Base-by-base conservation (phyloP, 345 rosid genomes). In the Gossypium arboreum region DNA sequence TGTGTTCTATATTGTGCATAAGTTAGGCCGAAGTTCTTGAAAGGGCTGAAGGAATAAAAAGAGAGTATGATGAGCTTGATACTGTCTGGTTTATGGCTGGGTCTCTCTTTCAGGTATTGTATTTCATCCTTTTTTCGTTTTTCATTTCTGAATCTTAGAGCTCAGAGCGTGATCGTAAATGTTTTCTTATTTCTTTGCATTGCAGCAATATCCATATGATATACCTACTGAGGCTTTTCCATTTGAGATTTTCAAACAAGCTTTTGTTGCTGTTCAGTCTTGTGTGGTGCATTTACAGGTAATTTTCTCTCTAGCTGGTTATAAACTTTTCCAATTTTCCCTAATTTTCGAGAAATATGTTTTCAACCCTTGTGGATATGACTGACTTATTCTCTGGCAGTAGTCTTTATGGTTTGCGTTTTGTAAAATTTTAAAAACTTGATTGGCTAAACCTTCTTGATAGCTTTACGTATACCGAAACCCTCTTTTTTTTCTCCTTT, bases 61-160 rank as follows among this genome's bases (percentile, higher is more conserved):
- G 97, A 85, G 97, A 94, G 79, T 94, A 92, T 68, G 80, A 86
- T 73, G 98, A 94, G 87, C 97, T 94, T 20, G 98, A 92, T 83
- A 92, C 97, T 50, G 95, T 94, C 75, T 94, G 97, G 98, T 94
- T 94, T 84, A 94, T 94, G 98, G 97, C 97, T 76, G 98, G 98
- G 66, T 94, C 98, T 73, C 85, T 92, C 78, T 94, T 94, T 91
- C 98, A 92, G 97, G 97, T 92, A 79, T 75, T 13, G 58, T 18
- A 50, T 65, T 75, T 39, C 29, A 57, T 50, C 11, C 60, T 43
- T 72, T 71, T 16, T 62, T 64, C 64, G 34, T 69, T 71, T 16
- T 62, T 64, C 61, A 13, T 65, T 34, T 48, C 22, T 75, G n/a
- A 52, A 43, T 9, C 48, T 64, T 75, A 25, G 27, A 41, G 62